Percentiles rank a stretch among this genome's conserved stretches.
These are phyloP conservation scores for Lasiodiplodia sp. DNA, from an alignment of 2,329 filamentous ascomycete species.

Conservation along the genomic window DNA sequence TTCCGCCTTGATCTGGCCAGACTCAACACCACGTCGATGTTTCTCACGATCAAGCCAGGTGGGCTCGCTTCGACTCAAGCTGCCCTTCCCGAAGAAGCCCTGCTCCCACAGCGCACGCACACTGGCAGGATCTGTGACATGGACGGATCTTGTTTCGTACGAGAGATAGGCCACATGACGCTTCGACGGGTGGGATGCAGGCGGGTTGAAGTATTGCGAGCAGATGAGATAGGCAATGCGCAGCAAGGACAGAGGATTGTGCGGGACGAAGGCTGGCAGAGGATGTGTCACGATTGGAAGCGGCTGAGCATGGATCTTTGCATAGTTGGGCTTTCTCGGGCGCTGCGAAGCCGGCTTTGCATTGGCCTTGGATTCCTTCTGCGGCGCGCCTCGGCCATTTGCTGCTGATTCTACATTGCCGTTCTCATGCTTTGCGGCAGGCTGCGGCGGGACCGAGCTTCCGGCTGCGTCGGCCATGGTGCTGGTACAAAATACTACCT, in stretches of 20 bases:
- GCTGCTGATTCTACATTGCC: slow-evolving; percentile 16
- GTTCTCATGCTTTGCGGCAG: slow-evolving; percentile 7
- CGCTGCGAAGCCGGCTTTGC: slow-evolving; percentile 34
- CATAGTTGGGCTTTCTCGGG: slow-evolving; percentile 63
- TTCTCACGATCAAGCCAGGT: slow-evolving; percentile 89
- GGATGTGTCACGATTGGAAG: slow-evolving; percentile 83
- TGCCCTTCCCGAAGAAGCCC: slow-evolving; percentile 97
- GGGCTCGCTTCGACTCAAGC: slow-evolving; percentile 89
- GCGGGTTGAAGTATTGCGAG: slow-evolving; percentile 71
- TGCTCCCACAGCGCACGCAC: slow-evolving; percentile 91
- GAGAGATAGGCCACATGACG: slow-evolving; percentile 81
- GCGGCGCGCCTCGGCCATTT: slow-evolving; percentile 20
- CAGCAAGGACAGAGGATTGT: slow-evolving; percentile 87
- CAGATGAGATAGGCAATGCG: slow-evolving; percentile 81
- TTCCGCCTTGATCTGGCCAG: slow-evolving; percentile 64
- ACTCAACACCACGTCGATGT: slow-evolving; percentile 64
- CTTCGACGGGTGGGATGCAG: slow-evolving; percentile 68
- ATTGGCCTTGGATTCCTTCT: slow-evolving; percentile 15
- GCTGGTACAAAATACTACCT: background rate
- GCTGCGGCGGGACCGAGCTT: background rate
- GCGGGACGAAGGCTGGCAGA: slow-evolving; percentile 86
- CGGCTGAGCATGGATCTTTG: slow-evolving; percentile 80
- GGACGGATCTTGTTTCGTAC: slow-evolving; percentile 79
- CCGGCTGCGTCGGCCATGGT: slow-evolving; percentile 11
- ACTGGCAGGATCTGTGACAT: slow-evolving; percentile 78